Conservation (phyloP, 179 eudicot species). For the Beta lomatogona region DNA sequence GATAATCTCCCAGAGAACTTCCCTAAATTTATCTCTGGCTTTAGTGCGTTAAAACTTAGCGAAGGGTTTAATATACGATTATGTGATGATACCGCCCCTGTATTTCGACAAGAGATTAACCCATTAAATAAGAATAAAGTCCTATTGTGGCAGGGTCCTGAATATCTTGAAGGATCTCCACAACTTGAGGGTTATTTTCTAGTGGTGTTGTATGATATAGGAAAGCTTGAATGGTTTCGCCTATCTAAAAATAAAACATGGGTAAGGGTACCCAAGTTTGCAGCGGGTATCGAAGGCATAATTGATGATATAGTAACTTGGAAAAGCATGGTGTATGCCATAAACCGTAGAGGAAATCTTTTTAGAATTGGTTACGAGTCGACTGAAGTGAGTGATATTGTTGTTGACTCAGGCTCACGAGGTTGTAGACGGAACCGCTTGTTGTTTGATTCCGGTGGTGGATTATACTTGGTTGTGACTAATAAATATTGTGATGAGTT, state of each 20-base stretch:
- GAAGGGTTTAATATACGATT: not conserved
- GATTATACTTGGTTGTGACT: not conserved
- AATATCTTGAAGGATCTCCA: not conserved
- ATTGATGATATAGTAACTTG: conserved; percentile 9
- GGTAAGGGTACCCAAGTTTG: not conserved
- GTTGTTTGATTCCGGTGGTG: not conserved
- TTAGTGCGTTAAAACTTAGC: not conserved
- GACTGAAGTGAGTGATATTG: not conserved
- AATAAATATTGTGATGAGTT: not conserved
- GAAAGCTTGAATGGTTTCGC: not conserved
- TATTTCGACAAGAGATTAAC: too few species aligned
- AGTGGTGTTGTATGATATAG: not conserved
- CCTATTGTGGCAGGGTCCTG: not conserved
- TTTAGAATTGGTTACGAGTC: not conserved
- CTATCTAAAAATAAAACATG: too few species aligned
- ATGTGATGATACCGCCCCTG: not conserved
- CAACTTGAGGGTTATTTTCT: not conserved
- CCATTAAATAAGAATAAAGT: not conserved
- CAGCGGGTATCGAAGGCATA: too few species aligned
- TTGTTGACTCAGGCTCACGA: not conserved
- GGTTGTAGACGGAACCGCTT: not conserved
- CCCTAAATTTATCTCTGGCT: not conserved
- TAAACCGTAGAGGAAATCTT: not conserved
- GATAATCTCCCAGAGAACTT: not conserved
- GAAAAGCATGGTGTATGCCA: not conserved